Evolutionary conservation across 495 filamentous ascomycete genomes (phyloP).

Genomic region (Penicillium salamii): DNA sequence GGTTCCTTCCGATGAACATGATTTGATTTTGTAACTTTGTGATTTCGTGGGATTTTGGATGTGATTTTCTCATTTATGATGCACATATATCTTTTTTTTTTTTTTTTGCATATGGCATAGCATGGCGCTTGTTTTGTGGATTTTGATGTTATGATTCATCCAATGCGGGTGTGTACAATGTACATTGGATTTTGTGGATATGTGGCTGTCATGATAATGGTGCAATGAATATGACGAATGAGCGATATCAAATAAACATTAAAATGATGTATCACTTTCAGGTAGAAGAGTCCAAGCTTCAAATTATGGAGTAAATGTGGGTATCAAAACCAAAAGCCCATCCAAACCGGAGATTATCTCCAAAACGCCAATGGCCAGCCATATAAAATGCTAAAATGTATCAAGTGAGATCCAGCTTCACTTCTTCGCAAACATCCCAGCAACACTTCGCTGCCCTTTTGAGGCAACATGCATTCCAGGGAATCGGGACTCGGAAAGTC

Average conservation of each 20-base stretch:
- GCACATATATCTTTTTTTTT: not conserved
- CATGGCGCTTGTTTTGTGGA: slow-evolving; percentile 4
- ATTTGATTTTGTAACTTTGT: not conserved
- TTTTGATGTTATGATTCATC: not conserved
- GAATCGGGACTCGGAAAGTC: slow-evolving; percentile 73
- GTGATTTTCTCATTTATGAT: not conserved
- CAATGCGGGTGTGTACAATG: not conserved
- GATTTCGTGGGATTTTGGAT: not conserved
- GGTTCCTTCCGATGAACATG: slow-evolving; percentile 20
- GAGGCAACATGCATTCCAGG: slow-evolving; percentile 55
- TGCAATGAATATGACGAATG: slow-evolving; percentile 5
- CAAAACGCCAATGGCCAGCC: not conserved
- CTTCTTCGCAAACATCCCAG: slow-evolving; percentile 39
- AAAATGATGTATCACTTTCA: no score
- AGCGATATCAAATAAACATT: no score
- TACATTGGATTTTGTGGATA: slow-evolving; percentile 23
- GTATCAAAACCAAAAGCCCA: slow-evolving; percentile 3
- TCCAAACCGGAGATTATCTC: not conserved
- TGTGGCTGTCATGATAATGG: slow-evolving; percentile 27
- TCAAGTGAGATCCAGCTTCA: not conserved
- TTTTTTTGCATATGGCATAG: slow-evolving; percentile 1
- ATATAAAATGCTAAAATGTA: not conserved
- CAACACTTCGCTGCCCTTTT: slow-evolving; percentile 61
- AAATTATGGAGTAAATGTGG: not conserved
- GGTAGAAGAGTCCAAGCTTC: no score